Base-by-base conservation (phyloP, 768 basidiomycete species). In the Tephrocybe sp. region DNA sequence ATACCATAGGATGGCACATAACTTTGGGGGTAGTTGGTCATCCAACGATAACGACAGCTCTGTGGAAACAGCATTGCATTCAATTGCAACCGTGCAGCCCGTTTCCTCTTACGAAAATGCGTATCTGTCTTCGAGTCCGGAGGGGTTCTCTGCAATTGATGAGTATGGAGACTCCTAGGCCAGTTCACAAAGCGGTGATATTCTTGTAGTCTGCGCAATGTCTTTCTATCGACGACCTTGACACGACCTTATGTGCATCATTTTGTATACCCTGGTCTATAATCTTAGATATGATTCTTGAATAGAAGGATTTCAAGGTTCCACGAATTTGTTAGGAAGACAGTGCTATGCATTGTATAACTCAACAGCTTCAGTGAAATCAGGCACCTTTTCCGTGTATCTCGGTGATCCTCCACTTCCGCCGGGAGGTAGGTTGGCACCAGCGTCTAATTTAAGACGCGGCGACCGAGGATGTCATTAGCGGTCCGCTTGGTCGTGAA, bases 1-100 rank as follows among this genome's bases (percentile, higher is more conserved):
- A n/a, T 78, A 75, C 54, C 66, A 72, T 45, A 59, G 64, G 26
- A 53, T 67, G 10, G 59, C 70, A 20, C 63, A 64, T n/a, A 69
- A 69, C 2, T 77, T 74, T 40, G 70, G 68, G 2, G 70, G 72
- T 18, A 54, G 66, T n/a, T 79, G 76, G 74, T 65, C 72, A 5
- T 62, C 73, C 3, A 63, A 58, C 12, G 67, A 69, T 28, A 59
- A 56, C 34, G 66, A 58, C 30, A 58, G 64, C 18, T 59, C 74
- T 45, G 62, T 61, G 15, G 70, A 71, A 9, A 68, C 70, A 1
- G 68, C 68, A 4, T 64, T 74, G 7, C 73, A 75, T 45, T 37
- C 62, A 25, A 56, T 52, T 18, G 11, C 28, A 11, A 30, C 6
- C 51, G 51, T 48, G 54, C 58, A 32, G 42, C 32, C 56, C 9